Conservation (phyloP, 768 basidiomycete genomes). For the Megacollybia marginata region DNA sequence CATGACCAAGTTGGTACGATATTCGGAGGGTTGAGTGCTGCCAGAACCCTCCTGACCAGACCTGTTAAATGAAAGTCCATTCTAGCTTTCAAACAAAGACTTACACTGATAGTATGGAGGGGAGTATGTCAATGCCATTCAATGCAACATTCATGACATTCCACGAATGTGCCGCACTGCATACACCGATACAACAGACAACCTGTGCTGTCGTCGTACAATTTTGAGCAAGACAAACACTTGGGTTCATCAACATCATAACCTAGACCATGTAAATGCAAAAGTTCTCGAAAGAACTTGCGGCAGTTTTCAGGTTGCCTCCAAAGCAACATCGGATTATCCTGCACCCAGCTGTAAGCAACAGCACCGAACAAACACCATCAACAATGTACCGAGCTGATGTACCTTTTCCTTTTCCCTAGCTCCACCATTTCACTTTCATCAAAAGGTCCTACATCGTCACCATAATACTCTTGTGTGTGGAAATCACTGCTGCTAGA, state of each 20-base stretch:
- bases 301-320: background rate
- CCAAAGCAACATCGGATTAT: no score
- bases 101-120: background rate
- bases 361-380: no score
- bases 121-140: background rate
- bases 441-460: no score
- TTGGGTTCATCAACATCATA: background rate
- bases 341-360: no score
- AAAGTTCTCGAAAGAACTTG: background rate
- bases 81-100: background rate
- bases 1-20: constrained; percentile 3
- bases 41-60: background rate
- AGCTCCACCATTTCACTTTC: no score
- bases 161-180: background rate
- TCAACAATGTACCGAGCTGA: no score
- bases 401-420: no score
- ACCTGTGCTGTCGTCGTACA: background rate
- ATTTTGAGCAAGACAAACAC: background rate
- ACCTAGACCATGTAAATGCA: background rate
- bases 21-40: no score
- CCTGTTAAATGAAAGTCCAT: background rate
- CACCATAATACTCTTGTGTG: no score
- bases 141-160: background rate
- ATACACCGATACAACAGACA: background rate
- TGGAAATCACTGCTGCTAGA: no score